Evolutionary conservation across 2,329 filamentous ascomycete species (phyloP), one percentile per base, ranked within the genome.

Genomic region (Xylogone sp.): DNA sequence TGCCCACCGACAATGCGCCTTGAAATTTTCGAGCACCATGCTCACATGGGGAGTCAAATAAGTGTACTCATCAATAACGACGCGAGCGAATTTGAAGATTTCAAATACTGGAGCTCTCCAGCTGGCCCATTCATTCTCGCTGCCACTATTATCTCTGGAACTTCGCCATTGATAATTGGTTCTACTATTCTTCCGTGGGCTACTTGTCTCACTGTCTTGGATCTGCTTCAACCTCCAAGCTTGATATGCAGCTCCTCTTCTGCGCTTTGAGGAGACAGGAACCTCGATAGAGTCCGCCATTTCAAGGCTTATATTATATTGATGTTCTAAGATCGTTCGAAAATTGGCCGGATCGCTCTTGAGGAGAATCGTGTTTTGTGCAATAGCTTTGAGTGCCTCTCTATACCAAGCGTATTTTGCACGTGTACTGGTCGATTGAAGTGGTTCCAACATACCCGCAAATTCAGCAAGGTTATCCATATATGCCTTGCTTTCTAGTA

Each of bases 31-130:
- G 8, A 53, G 9, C 3, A 49, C 16, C 5, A 34, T 49, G n/a
- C 19, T 3, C 46, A 42, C 3, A 29, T 21, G 29, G 8, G 31
- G 42, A 13, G 75, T 42, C 4, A 78, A 67, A 55, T 86, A 83
- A 1, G 83, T 80, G 56, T 81, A 86, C 56, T 88, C 84, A 54
- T 88, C 84, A 1, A 86, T 70, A 2, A 87, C 74, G 0, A 87
- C 53, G 5, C 84, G 73, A 50, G 78, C 78, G 62, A 81, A 87
- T 2, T 69, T 64, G 60, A 86, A 87, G 58, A 82, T 74, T 53
- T 87, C 82, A 1, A 87, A 60, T 0, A 81, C 61, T 1, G 71
- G 71, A 20, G 31, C 46, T 21, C 45, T 50, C 43, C 57, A 42
- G 18, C 51, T 43, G 27, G 39, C 10, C 21, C 43, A 47, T 34